A percentile compares a stretch with the other conserved stretches of the same genome.
Conservation (phyloP, 73 alveolate species). For the Effrenium voratum region DNA sequence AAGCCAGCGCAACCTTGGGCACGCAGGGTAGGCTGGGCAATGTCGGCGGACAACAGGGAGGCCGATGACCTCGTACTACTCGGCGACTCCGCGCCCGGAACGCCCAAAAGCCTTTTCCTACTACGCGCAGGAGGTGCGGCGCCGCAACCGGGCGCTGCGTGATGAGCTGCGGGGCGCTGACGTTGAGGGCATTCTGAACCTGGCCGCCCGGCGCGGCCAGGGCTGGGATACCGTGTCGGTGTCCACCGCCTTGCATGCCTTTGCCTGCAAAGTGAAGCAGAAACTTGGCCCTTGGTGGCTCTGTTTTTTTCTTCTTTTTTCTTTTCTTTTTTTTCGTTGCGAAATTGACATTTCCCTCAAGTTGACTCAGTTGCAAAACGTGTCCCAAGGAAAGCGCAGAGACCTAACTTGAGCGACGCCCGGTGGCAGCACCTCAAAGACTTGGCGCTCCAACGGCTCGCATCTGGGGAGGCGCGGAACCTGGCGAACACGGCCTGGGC, state of each 20-base stretch:
- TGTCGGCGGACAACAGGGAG: too few relatives aligned
- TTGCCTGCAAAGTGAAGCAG: constrained; percentile 39
- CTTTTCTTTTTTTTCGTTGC: too few relatives aligned
- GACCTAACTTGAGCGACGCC: neutral
- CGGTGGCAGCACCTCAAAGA: constrained; percentile 39
- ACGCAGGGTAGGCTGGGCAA: too few relatives aligned
- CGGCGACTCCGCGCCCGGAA: neutral
- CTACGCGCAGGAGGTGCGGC: constrained; percentile 58
- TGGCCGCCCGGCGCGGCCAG: constrained; percentile 33
- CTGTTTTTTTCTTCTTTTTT: too few relatives aligned
- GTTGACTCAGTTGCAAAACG: too few relatives aligned
- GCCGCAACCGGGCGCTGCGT: constrained; percentile 64
- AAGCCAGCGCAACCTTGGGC: too few relatives aligned
- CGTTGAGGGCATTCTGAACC: constrained; percentile 10
- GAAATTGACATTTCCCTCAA: too few relatives aligned
- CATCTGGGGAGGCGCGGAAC: constrained; percentile 62
- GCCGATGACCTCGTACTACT: constrained; percentile 49
- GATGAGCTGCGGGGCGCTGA: constrained; percentile 67
- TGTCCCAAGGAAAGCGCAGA: neutral
- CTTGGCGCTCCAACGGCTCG: neutral
- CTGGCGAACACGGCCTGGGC: constrained; percentile 85
- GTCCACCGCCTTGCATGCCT: constrained; percentile 55
- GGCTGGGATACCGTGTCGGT: constrained; percentile 53
- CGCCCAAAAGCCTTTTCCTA: constrained; percentile 16
- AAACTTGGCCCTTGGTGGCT: neutral